Conservation (phyloP, 2,329 filamentous ascomycete genomes). For the Orbilia ellipsospora region DNA sequence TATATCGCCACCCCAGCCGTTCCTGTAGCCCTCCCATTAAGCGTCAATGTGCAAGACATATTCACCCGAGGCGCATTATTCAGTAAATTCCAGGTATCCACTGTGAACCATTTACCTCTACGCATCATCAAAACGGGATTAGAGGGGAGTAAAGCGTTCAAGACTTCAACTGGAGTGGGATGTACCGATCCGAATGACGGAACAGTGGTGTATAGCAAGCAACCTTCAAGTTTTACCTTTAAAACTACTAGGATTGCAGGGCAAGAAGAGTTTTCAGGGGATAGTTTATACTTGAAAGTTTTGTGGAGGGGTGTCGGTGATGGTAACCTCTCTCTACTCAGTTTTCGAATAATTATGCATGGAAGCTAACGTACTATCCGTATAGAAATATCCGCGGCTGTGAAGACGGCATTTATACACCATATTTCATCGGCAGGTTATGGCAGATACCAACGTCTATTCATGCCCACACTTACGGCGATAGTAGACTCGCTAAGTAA, state of each 20-base stretch:
- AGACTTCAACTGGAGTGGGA: constrained; percentile 69
- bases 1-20: constrained; percentile 62
- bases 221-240: constrained; percentile 60
- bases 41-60: constrained; percentile 95
- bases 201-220: constrained; percentile 63
- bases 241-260: constrained; percentile 43
- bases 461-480: constrained; percentile 60
- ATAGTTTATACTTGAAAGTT: constrained; percentile 67
- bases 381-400: constrained; percentile 43
- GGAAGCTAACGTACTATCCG: background rate
- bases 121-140: constrained; percentile 78
- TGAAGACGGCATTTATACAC: constrained; percentile 15
- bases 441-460: constrained; percentile 64
- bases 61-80: constrained; percentile 86
- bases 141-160: constrained; percentile 75
- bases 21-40: constrained; percentile 80
- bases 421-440: constrained; percentile 29
- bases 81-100: constrained; percentile 90
- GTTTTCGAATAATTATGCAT: background rate
- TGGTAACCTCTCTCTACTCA: constrained; percentile 29
- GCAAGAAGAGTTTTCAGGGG: constrained; percentile 60
- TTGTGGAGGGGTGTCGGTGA: constrained; percentile 40
- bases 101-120: constrained; percentile 75
- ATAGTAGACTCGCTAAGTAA: constrained; percentile 63
- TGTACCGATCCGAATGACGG: constrained; percentile 47